Conservation (phyloP, 2,329 filamentous ascomycete genomes). For the Catunica adiposa region DNA sequence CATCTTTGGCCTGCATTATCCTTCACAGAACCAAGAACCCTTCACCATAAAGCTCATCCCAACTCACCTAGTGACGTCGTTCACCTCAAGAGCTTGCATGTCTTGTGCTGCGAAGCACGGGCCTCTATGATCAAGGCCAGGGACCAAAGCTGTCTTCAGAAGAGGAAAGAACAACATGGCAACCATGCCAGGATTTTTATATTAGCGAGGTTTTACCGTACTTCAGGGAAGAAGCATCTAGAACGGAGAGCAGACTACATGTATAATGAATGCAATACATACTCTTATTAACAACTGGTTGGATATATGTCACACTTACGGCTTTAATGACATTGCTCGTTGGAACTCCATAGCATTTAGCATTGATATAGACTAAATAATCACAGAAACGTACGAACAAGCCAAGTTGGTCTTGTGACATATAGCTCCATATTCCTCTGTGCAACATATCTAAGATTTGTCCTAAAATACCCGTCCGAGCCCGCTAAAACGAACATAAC, state of each 20-base stretch:
- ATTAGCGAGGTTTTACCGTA: neutral
- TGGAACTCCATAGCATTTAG: no score
- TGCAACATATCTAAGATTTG: neutral
- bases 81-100: neutral
- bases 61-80: no score
- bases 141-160: conserved; percentile 2
- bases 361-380: no score
- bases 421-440: neutral
- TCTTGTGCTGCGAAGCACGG: neutral
- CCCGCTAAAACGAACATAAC: no score
- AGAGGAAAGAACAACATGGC: neutral
- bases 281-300: no score
- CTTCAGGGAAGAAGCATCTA: neutral
- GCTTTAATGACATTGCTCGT: no score
- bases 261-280: no score
- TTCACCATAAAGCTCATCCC: neutral
- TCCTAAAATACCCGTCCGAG: no score
- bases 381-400: no score
- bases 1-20: no score
- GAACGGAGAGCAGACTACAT: neutral
- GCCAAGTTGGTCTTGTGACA: neutral
- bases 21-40: no score
- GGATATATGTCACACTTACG: no score
- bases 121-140: neutral
- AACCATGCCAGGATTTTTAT: neutral